Base-by-base conservation (phyloP, 2,329 filamentous ascomycete species). In the Anisogramma anomala region DNA sequence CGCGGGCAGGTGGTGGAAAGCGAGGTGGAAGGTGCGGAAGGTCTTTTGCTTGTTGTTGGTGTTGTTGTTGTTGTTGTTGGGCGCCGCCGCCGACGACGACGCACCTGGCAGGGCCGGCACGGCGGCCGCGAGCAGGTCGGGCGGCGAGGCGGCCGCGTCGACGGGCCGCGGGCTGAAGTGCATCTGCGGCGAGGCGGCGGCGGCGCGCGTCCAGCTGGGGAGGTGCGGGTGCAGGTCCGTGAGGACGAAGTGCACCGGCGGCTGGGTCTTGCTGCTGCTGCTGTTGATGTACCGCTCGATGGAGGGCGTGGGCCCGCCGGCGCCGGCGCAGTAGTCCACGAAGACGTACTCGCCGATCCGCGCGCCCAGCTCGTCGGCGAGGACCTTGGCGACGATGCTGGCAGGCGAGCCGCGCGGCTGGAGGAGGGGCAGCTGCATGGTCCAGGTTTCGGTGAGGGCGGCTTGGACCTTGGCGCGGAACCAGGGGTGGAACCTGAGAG, bases 1-100 rank as follows among this genome's bases (percentile, higher is more conserved):
- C 52, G 86, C 78, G 47, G 77, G 71, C 50, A 87, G 87, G 60
- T 87, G 82, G 58, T 87, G 83, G 53, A 88, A 88, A 1, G 80
- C 74, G 2, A 85, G 65, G 55, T 80, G 83, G 58, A 83, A 87
- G 36, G 86, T 61, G 4, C 82, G 67, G 54, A 85, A 81, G 17
- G 83, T 70, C n/a, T 36, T 63, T 64, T 3, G 61, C 63, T 9
- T 58, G 54, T 25, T 35, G 42, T 28, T 25, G 19, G 31, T n/a
- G n/a, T n/a, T n/a, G n/a, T n/a, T n/a, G n/a, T n/a, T n/a, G n/a
- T n/a, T n/a, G n/a, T n/a, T n/a, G n/a, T n/a, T n/a, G n/a, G n/a
- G n/a, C n/a, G n/a, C n/a, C n/a, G n/a, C n/a, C n/a, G n/a, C n/a
- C n/a, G n/a, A n/a, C n/a, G n/a, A n/a, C n/a, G n/a, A n/a, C n/a